Evolutionary conservation across 768 basidiomycete species (phyloP).

Genomic region (Lentinula sp.): DNA sequence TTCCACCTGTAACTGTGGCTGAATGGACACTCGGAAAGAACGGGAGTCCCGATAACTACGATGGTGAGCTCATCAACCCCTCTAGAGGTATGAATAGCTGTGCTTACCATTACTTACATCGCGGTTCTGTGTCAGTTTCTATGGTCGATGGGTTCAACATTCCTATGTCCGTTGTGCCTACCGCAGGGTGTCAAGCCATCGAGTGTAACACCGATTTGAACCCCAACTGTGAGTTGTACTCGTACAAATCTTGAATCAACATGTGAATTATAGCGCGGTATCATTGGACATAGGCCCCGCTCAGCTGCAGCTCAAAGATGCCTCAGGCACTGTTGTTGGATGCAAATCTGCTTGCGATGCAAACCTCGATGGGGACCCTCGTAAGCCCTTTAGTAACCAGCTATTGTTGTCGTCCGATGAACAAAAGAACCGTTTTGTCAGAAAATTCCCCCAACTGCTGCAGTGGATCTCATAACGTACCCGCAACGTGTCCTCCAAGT

Average conservation of each 20-base stretch:
- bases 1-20: slow-evolving; percentile 41
- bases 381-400: slow-evolving; percentile 27
- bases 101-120: neutral
- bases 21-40: slow-evolving; percentile 33
- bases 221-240: slow-evolving; percentile 23
- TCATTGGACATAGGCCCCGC: slow-evolving; percentile 11
- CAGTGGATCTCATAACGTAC: slow-evolving; percentile 20
- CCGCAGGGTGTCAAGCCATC: slow-evolving; percentile 29
- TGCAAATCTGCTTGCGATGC: slow-evolving; percentile 39
- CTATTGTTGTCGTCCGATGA: no score
- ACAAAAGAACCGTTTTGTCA: slow-evolving; percentile 27
- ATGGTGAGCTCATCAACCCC: slow-evolving; percentile 18
- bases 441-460: slow-evolving; percentile 18
- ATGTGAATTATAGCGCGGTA: no score
- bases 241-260: no score
- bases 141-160: slow-evolving; percentile 46
- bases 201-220: slow-evolving; percentile 41
- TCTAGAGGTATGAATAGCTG: neutral
- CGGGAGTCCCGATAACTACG: slow-evolving; percentile 30
- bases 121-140: slow-evolving; percentile 29
- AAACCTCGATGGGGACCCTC: slow-evolving; percentile 28
- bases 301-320: slow-evolving; percentile 19
- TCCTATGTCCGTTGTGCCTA: slow-evolving; percentile 33
- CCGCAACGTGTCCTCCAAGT: slow-evolving; percentile 40
- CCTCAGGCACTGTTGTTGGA: slow-evolving; percentile 24